phyloP scores from a whole-genome alignment of 2,329 filamentous ascomycete species.

The Fusarium guadeloupense region DNA sequence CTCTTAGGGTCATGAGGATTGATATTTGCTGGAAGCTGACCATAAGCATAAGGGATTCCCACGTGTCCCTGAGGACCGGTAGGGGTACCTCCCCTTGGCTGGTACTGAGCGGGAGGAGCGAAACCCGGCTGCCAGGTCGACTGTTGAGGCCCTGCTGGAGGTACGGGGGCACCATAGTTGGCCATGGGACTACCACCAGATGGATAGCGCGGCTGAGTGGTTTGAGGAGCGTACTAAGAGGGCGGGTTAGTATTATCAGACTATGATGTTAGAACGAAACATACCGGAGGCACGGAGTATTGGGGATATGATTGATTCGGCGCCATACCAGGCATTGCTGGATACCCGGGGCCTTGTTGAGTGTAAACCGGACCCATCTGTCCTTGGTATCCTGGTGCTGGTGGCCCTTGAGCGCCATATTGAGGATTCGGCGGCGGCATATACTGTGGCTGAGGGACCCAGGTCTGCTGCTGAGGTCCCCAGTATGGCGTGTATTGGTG shows the following conservation, averaged over 20 bases:
- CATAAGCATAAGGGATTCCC: conserved; percentile 74
- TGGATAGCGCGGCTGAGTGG: conserved; percentile 47
- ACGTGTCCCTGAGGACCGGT: conserved; percentile 43
- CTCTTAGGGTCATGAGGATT: conserved; percentile 77
- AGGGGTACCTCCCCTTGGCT: conserved; percentile 45
- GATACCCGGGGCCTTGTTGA: conserved; percentile 55
- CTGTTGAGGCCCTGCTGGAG: conserved; percentile 43
- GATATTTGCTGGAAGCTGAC: conserved; percentile 76
- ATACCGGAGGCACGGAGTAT: conserved; percentile 59
- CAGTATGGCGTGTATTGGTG: conserved; percentile 77
- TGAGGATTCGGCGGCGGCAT: conserved; percentile 55
- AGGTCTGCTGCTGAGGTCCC: conserved; percentile 66
- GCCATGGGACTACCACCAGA: conserved; percentile 49
- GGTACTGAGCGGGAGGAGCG: conserved; percentile 45
- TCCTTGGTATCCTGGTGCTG: conserved; percentile 53
- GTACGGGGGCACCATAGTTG: conserved; percentile 49
- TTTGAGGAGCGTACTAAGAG: conserved; percentile 45
- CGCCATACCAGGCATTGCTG: conserved; percentile 55
- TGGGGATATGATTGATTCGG: conserved; percentile 55
- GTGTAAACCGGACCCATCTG: conserved; percentile 59
- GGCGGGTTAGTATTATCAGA: conserved; percentile 19
- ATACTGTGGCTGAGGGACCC: conserved; percentile 66
- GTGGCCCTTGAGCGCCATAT: conserved; percentile 55
- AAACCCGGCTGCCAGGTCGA: conserved; percentile 52
- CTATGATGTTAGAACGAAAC: conserved; percentile 38